These are phyloP conservation scores for Colletotrichum liaoningense DNA, from an alignment of 2,329 filamentous ascomycete genomes.

Conservation along the genomic window DNA sequence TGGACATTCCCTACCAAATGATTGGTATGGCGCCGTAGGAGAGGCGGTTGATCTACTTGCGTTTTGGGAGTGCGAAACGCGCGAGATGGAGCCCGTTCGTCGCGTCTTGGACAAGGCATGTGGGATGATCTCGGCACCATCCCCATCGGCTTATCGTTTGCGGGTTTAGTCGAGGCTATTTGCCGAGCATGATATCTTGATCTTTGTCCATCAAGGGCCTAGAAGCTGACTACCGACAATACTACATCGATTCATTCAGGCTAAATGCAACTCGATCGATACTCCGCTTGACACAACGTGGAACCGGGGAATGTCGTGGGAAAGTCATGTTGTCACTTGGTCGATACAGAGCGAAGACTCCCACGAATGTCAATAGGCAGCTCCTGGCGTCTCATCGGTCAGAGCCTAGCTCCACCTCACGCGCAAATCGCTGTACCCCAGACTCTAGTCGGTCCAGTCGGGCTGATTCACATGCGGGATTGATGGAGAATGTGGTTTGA, in stretches of 20 bases:
- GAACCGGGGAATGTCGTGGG: background rate
- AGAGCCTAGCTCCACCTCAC: background rate
- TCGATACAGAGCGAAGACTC: background rate
- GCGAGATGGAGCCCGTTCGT: background rate
- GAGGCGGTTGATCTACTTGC: background rate
- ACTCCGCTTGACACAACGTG: background rate
- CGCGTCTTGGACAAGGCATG: background rate
- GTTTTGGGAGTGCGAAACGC: slow-evolving; percentile 15
- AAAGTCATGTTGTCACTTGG: no score
- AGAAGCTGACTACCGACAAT: no score
- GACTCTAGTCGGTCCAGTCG: background rate
- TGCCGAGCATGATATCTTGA: no score
- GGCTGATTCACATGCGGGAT: background rate
- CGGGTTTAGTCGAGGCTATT: background rate
- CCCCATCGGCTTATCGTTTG: background rate
- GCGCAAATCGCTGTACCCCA: slow-evolving; percentile 17
- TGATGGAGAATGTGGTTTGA: background rate
- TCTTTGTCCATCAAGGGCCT: background rate
- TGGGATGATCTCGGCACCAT: background rate
- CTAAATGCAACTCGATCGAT: slow-evolving; percentile 6
- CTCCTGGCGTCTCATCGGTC: background rate
- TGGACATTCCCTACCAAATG: background rate
- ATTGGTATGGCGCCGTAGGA: background rate
- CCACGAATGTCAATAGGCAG: background rate
- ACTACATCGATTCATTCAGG: slow-evolving; percentile 7